These are phyloP conservation scores for Colletotrichum brevisporum DNA, from an alignment of 2,329 filamentous ascomycete genomes.

Conservation along the genomic window DNA sequence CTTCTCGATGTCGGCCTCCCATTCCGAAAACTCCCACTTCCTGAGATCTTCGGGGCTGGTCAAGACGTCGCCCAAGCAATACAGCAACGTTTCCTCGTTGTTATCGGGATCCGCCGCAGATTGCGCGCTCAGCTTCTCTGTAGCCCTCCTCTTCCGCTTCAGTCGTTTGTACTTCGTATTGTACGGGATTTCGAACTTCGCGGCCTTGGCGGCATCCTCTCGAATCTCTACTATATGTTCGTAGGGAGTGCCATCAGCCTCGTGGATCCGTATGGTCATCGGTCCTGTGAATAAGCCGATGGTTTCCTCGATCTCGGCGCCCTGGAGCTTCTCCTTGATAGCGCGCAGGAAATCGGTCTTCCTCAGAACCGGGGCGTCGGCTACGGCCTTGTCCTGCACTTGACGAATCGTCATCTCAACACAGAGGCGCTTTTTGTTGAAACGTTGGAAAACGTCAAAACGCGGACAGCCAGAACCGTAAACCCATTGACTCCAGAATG, in stretches of 20 bases:
- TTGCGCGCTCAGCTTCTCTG: slow-evolving; percentile 69
- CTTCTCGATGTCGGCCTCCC: slow-evolving; percentile 89
- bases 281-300: slow-evolving; percentile 92
- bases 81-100: slow-evolving; percentile 86
- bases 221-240: slow-evolving; percentile 98
- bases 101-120: slow-evolving; percentile 65
- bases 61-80: slow-evolving; percentile 92
- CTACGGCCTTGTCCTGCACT: slow-evolving; percentile 66
- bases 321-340: slow-evolving; percentile 82
- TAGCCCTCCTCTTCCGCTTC: slow-evolving; percentile 76
- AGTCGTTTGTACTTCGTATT: slow-evolving; percentile 99
- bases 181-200: slow-evolving; percentile 94
- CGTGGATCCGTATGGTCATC: slow-evolving; percentile 98
- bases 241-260: slow-evolving; percentile 97
- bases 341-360: slow-evolving; percentile 86
- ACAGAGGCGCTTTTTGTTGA: slow-evolving; percentile 97
- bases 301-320: slow-evolving; percentile 77
- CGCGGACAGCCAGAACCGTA: slow-evolving; percentile 88
- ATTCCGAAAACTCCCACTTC: slow-evolving; percentile 89
- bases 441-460: slow-evolving; percentile 88
- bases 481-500: slow-evolving; percentile 96
- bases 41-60: slow-evolving; percentile 84
- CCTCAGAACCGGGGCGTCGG: slow-evolving; percentile 39
- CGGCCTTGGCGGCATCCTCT: slow-evolving; percentile 80
- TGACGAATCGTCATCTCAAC: slow-evolving; percentile 93